phyloP scores from a whole-genome alignment of 2,329 filamentous ascomycete genomes.

The Alternaria burnsii region DNA sequence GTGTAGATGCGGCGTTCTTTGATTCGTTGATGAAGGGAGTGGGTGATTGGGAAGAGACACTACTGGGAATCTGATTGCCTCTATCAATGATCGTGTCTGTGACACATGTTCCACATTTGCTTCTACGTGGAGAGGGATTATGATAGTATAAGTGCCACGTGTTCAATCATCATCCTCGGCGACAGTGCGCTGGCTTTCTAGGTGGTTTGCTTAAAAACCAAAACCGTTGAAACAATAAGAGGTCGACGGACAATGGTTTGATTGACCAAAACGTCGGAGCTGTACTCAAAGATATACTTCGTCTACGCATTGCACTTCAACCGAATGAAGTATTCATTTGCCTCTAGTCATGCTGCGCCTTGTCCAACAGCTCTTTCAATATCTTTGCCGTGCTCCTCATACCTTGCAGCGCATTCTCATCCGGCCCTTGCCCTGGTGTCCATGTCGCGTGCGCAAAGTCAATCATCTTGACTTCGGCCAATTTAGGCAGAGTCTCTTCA shows the following conservation, averaged over 20 bases:
- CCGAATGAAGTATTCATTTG: background rate
- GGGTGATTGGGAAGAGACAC: slow-evolving; percentile 6
- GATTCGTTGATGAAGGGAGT: slow-evolving; percentile 26
- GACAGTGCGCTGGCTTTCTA: background rate
- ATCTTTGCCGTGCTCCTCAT: slow-evolving; percentile 76
- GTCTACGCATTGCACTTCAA: background rate
- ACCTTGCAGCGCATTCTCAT: slow-evolving; percentile 82
- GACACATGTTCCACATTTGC: background rate
- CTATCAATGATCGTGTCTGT: background rate
- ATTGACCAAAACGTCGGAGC: background rate
- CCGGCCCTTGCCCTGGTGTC: slow-evolving; percentile 81
- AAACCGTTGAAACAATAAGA: background rate
- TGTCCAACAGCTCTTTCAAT: slow-evolving; percentile 68
- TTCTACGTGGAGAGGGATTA: too few relatives aligned
- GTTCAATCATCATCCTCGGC: too few relatives aligned
- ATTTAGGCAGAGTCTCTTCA: slow-evolving; percentile 63
- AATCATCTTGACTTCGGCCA: slow-evolving; percentile 86
- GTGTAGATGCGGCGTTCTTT: slow-evolving; percentile 31
- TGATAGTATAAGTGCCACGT: too few relatives aligned
- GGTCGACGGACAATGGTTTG: background rate
- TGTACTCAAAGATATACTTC: background rate
- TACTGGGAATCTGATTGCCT: background rate
- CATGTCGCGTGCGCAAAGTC: slow-evolving; percentile 95
- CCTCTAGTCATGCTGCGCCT: slow-evolving; percentile 35
- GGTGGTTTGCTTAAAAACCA: background rate